A percentile compares a stretch with the other conserved stretches of the same genome.
phyloP scores from a whole-genome alignment of 306 rosid genomes.

The Prunus padus region DNA sequence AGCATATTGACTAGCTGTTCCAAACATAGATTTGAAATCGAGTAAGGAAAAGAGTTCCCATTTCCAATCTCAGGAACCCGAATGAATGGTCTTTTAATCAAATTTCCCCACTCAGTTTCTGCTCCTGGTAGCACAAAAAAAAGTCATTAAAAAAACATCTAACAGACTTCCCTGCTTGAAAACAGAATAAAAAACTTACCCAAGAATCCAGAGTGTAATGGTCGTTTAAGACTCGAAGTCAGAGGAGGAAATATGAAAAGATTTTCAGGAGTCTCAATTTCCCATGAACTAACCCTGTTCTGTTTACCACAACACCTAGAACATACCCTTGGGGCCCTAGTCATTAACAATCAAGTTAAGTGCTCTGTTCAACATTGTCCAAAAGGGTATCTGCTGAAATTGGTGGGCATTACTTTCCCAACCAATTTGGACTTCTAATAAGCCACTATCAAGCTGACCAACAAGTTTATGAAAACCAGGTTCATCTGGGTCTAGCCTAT shows the following conservation, averaged over 20 bases:
- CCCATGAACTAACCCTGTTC: constrained; percentile 92
- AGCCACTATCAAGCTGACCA: no score
- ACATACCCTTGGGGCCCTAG: constrained; percentile 35
- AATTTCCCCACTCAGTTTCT: constrained; percentile 74
- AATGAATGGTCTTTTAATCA: constrained; percentile 59
- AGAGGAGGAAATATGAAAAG: constrained; percentile 88
- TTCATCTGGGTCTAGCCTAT: no score
- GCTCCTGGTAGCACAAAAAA: constrained; percentile 27
- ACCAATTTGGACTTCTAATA: no score
- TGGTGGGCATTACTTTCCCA: no score
- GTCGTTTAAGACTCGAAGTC: constrained; percentile 85
- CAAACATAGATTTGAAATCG: constrained; percentile 45
- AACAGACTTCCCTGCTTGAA: background rate
- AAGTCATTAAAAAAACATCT: constrained; percentile 18
- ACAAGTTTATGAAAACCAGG: no score
- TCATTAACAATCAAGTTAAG: no score
- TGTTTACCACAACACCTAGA: constrained; percentile 66
- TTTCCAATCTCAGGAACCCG: constrained; percentile 57
- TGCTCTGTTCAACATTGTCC: no score
- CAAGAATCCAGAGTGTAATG: constrained; percentile 57
- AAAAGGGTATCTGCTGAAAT: no score
- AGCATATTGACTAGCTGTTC: no score
- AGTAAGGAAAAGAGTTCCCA: constrained; percentile 44
- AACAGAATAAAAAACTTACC: constrained; percentile 41
- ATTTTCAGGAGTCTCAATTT: constrained; percentile 95